Base-by-base conservation (phyloP, 176 grass and related monocot genomes). In the Echinochloa phyllopogon region DNA sequence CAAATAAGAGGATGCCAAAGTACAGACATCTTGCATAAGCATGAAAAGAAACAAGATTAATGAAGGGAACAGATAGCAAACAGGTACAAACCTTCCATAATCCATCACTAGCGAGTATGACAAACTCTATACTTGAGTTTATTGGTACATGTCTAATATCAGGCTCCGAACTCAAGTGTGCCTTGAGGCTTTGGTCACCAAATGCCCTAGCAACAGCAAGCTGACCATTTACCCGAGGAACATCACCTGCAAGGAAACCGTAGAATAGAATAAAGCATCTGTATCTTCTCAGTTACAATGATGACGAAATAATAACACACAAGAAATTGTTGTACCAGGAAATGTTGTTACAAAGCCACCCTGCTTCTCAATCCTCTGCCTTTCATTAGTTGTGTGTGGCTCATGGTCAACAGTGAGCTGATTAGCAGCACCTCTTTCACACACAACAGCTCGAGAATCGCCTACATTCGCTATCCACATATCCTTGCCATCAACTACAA, bases 121-220 rank as follows among this genome's bases (percentile, higher is more conserved):
- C 88, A 43, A 99, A 99, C 66, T 99, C 92, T 61, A 96, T 94
- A 29, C 47, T 76, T n/a, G 94, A 82, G 69, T 86, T 68, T 86
- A 99, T 89, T 11, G 90, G 97, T 56, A 96, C 90, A 89, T 92
- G 86, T 85, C 51, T 92, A 71, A 99, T 71, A 79, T 94, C 97
- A 82, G 97, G 97, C 61, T 99, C 97, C 8, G 94, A 96, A 87
- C 94, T 99, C 78, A 99, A 90, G 84, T 99, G 97, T 10, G 97
- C 94, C 90, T 94, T 91, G 44, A 99, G 93, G 82, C 94, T 99
- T 86, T 92, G 88, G 82, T 99, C 97, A 65, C 97, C 97, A 64
- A 99, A 99, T 49, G 97, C 97, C 75, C 97, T 96, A 38, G 97
- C 97, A 76, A 99, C 97, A n/a, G 97, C 97, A 43, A 99, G 97